phyloP scores from a whole-genome alignment of 2,329 filamentous ascomycete genomes.

The Geoglossum cookeanum region DNA sequence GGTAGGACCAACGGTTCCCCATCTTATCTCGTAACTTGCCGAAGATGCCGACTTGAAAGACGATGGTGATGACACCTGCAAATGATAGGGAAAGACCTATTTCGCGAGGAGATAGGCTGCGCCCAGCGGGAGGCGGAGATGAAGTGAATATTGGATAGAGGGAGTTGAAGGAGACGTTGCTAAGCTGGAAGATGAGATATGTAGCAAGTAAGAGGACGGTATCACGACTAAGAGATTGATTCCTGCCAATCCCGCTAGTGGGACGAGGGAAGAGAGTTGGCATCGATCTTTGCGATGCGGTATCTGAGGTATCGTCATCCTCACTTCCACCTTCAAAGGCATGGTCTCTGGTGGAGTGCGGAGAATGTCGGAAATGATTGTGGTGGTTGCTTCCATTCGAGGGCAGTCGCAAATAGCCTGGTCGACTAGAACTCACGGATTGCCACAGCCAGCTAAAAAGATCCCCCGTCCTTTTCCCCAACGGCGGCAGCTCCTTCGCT shows the following conservation, averaged over 20 bases:
- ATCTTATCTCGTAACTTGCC: constrained; percentile 56
- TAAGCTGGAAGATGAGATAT: constrained; percentile 83
- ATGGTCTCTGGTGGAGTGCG: constrained; percentile 18
- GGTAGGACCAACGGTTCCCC: constrained; percentile 74
- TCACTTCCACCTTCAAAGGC: constrained; percentile 26
- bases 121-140: constrained; percentile 53
- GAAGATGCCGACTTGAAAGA: constrained; percentile 79
- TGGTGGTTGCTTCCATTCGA: neutral
- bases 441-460: constrained; percentile 53
- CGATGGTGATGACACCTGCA: constrained; percentile 65
- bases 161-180: constrained; percentile 89
- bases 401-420: constrained; percentile 35
- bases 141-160: constrained; percentile 87
- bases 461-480: constrained; percentile 37
- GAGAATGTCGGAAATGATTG: constrained; percentile 8
- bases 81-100: constrained; percentile 76
- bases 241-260: constrained; percentile 29
- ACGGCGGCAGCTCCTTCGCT: constrained; percentile 38
- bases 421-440: constrained; percentile 37
- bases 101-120: constrained; percentile 52
- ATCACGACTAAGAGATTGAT: constrained; percentile 55
- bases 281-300: constrained; percentile 13
- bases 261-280: constrained; percentile 25
- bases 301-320: constrained; percentile 14
- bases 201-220: constrained; percentile 66